phyloP scores from a whole-genome alignment of 2,329 filamentous ascomycete species.

The Nannizzia gypsea region DNA sequence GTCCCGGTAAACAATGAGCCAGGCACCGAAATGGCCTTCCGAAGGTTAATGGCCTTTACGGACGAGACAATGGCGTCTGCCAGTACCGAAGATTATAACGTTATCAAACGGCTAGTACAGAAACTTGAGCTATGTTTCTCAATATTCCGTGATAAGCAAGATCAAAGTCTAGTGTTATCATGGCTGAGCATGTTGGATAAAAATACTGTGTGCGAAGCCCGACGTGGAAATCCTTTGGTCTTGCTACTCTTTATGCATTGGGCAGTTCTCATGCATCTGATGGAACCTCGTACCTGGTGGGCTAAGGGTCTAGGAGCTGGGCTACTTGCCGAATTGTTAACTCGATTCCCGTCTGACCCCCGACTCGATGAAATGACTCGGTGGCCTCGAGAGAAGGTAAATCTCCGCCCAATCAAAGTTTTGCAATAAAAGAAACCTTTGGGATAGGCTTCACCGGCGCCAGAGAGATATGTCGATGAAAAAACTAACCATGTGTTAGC shows the following conservation, averaged over 20 bases:
- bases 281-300: conserved; percentile 16
- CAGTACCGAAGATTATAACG: conserved; percentile 21
- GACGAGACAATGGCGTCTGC: conserved; percentile 18
- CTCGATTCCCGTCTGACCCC: neutral
- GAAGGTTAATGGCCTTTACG: conserved; percentile 20
- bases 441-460: no score
- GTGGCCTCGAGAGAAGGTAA: conserved; percentile 10
- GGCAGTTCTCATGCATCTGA: conserved; percentile 16
- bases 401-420: neutral
- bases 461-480: neutral
- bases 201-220: conserved; percentile 13
- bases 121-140: conserved; percentile 19
- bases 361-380: conserved; percentile 7
- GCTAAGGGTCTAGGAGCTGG: conserved; percentile 13
- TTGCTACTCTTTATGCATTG: conserved; percentile 18
- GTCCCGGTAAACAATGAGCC: conserved; percentile 16
- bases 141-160: conserved; percentile 17
- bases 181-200: conserved; percentile 20
- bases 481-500: no score
- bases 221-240: conserved; percentile 11
- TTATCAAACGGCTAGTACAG: conserved; percentile 21
- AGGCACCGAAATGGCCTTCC: conserved; percentile 20
- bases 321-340: conserved; percentile 12
- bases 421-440: neutral
- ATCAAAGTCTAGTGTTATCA: conserved; percentile 23